Conservation (phyloP, 192 early-diverging fungal genomes). For the Coemansia sp. region DNA sequence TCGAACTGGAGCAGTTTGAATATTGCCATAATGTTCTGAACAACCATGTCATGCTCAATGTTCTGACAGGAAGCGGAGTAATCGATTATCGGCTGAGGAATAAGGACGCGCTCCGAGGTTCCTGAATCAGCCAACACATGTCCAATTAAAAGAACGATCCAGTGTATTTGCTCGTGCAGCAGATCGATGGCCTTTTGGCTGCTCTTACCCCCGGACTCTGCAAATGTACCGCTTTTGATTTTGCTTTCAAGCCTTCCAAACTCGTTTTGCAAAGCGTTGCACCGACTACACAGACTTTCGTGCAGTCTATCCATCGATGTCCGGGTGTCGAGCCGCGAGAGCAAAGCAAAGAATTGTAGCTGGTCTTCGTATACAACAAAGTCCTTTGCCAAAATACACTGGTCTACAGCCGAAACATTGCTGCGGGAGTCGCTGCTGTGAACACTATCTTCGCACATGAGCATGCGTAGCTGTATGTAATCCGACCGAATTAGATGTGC, state of each 20-base stretch:
- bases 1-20: constrained; percentile 45
- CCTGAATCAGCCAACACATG: constrained; percentile 44
- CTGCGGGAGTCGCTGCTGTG: constrained; percentile 13
- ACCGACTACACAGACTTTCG: constrained; percentile 38
- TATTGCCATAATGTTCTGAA: constrained; percentile 42
- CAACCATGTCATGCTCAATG: constrained; percentile 28
- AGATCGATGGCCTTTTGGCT: constrained; percentile 42
- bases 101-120: constrained; percentile 45
- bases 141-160: constrained; percentile 48
- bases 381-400: constrained; percentile 49
- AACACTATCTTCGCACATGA: constrained; percentile 44
- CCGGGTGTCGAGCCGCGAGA: constrained; percentile 41
- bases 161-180: constrained; percentile 49
- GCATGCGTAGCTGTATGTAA: constrained; percentile 52
- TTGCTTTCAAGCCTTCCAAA: constrained; percentile 16
- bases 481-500: constrained; percentile 46
- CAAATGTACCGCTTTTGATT: constrained; percentile 2
- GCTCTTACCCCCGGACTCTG: not conserved
- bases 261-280: constrained; percentile 36
- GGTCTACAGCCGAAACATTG: constrained; percentile 25
- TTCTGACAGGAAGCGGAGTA: constrained; percentile 20
- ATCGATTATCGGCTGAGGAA: constrained; percentile 30
- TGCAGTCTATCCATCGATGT: constrained; percentile 34
- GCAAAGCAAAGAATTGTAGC: constrained; percentile 49
- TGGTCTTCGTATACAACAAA: constrained; percentile 54